Evolutionary conservation across 352 stramenopile species (phyloP).

Genomic region (Saprolegnia diclina): DNA sequence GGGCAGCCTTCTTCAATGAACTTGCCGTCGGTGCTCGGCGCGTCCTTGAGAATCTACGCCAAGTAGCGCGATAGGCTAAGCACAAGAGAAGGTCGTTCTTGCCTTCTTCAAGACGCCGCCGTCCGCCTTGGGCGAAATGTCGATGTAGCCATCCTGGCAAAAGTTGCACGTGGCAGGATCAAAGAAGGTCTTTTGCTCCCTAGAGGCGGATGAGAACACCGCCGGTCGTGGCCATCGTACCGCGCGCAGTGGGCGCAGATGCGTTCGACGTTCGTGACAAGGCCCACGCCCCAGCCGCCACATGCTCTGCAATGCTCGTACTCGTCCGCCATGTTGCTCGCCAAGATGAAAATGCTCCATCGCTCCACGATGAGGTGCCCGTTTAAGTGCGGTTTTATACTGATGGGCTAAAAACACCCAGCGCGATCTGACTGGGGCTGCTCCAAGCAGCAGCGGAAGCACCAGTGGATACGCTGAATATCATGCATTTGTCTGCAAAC

Average conservation of each 20-base stretch:
- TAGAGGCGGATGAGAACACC: constrained; percentile 18
- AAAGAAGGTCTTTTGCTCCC: constrained; percentile 66
- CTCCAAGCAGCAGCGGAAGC: too few species aligned
- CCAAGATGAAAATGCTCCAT: constrained; percentile 3
- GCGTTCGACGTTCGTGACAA: constrained; percentile 65
- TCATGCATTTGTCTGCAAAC: too few species aligned
- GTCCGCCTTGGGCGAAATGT: constrained; percentile 70
- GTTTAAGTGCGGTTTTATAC: background rate
- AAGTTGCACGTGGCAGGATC: constrained; percentile 60
- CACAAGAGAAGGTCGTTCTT: background rate
- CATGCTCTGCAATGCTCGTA: constrained; percentile 46
- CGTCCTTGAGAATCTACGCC: constrained; percentile 50
- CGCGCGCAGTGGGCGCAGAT: constrained; percentile 70
- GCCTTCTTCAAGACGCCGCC: constrained; percentile 80
- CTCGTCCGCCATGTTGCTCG: background rate
- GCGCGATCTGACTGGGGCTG: too few species aligned
- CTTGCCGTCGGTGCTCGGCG: constrained; percentile 35
- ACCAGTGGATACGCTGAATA: too few species aligned
- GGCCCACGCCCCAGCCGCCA: constrained; percentile 55
- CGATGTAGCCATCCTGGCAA: constrained; percentile 73
- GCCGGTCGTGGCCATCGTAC: constrained; percentile 28
- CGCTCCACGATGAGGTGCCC: background rate
- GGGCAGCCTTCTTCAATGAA: constrained; percentile 76
- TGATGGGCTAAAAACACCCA: background rate
- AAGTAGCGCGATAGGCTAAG: background rate